Conservation (phyloP, 352 stramenopile species). For the Blastocystis sp. region DNA sequence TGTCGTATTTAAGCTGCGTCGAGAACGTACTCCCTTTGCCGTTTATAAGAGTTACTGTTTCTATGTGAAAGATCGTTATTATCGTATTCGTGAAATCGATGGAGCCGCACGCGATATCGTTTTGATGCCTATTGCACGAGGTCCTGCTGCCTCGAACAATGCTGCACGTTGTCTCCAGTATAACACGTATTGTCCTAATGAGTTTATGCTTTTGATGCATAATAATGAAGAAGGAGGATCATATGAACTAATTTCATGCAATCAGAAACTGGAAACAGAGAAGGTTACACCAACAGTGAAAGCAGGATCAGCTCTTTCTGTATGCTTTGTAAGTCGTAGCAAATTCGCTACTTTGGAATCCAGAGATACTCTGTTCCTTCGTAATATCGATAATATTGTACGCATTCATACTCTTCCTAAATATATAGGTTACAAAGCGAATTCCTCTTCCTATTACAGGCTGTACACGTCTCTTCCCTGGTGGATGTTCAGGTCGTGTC, state of each 20-base stretch:
- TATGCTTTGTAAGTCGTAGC: constrained; percentile 91
- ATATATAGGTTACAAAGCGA: constrained; percentile 85
- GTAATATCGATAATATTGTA: constrained; percentile 62
- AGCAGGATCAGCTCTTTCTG: constrained; percentile 83
- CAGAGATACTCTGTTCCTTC: constrained; percentile 74
- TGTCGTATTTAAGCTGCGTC: constrained; percentile 97
- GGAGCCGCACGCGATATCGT: constrained; percentile 71
- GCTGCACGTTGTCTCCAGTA: constrained; percentile 85
- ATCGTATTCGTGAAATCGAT: constrained; percentile 64
- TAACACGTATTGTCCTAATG: constrained; percentile 87
- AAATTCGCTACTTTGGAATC: constrained; percentile 90
- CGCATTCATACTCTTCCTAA: not conserved
- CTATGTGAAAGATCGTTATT: constrained; percentile 85
- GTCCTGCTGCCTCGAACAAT: constrained; percentile 75
- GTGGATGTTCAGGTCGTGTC: constrained; percentile 87
- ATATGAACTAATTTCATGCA: constrained; percentile 94
- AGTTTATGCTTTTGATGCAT: constrained; percentile 86
- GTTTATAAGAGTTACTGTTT: constrained; percentile 76
- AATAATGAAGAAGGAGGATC: constrained; percentile 88
- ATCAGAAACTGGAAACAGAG: constrained; percentile 69
- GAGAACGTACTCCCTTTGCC: constrained; percentile 87
- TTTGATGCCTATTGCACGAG: constrained; percentile 53
- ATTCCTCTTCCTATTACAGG: constrained; percentile 75
- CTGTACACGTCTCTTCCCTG: constrained; percentile 79
- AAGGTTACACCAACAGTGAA: constrained; percentile 82